Evolutionary conservation across 768 basidiomycete genomes (phyloP).

Genomic region (Clitopilus passeckerianus): DNA sequence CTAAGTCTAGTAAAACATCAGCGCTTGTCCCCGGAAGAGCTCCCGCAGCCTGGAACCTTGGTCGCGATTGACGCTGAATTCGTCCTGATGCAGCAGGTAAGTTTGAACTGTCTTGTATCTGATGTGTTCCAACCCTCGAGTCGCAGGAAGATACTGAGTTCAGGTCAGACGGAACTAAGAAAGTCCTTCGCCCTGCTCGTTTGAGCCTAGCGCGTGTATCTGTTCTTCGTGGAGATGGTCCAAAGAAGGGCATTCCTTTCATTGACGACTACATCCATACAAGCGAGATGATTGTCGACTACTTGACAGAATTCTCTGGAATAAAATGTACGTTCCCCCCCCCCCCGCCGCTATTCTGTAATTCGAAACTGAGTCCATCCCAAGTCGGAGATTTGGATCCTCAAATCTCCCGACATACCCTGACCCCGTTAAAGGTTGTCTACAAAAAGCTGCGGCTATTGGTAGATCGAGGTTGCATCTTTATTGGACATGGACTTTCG

Average conservation of each 20-base stretch:
- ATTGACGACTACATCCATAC: slow-evolving; percentile 99
- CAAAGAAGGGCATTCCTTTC: slow-evolving; percentile 80
- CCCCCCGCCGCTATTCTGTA: not conserved
- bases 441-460: slow-evolving; percentile 95
- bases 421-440: slow-evolving; percentile 95
- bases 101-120: slow-evolving; percentile 2
- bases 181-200: slow-evolving; percentile 85
- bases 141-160: slow-evolving; percentile 90
- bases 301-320: slow-evolving; percentile 95
- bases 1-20: slow-evolving; percentile 72
- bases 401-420: slow-evolving; percentile 72
- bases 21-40: slow-evolving; percentile 62
- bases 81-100: slow-evolving; percentile 91
- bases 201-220: slow-evolving; percentile 93
- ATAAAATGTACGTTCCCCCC: slow-evolving; percentile 62
- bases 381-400: slow-evolving; percentile 92
- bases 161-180: slow-evolving; percentile 91
- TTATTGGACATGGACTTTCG: slow-evolving; percentile 94
- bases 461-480: slow-evolving; percentile 93
- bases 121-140: not conserved
- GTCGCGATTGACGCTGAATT: slow-evolving; percentile 98
- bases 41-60: slow-evolving; percentile 81
- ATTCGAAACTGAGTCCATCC: not conserved
- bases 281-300: slow-evolving; percentile 92
- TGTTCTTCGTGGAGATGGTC: slow-evolving; percentile 82